Percentiles rank a stretch among this genome's conserved stretches.
Conservation (phyloP, 2,329 filamentous ascomycete species). For the Venturia pyrina region DNA sequence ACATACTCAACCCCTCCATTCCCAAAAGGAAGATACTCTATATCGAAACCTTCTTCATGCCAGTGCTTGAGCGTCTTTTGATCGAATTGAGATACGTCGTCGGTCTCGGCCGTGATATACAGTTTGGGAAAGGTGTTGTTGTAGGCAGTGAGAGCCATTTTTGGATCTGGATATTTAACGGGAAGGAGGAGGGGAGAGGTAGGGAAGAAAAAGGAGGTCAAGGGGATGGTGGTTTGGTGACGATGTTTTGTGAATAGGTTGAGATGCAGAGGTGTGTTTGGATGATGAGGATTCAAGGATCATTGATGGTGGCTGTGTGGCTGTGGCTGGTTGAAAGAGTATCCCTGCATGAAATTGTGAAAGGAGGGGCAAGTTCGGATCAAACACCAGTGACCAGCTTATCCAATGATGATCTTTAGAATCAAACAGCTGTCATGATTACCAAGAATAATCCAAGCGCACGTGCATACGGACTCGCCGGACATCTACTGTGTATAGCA, state of each 20-base stretch:
- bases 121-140: conserved; percentile 18
- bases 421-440: too few species aligned
- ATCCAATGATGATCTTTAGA: not conserved
- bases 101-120: conserved; percentile 41
- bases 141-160: conserved; percentile 7
- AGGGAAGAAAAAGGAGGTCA: too few species aligned
- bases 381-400: not conserved
- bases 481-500: too few species aligned
- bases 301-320: too few species aligned
- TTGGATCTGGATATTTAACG: not conserved
- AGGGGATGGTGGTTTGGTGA: not conserved
- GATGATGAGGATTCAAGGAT: not conserved
- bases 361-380: not conserved
- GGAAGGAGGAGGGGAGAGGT: not conserved
- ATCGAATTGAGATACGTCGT: conserved; percentile 40
- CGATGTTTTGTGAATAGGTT: too few species aligned
- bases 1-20: conserved; percentile 39
- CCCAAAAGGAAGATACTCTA: conserved; percentile 44
- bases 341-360: not conserved
- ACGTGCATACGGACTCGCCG: too few species aligned
- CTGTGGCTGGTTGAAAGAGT: not conserved
- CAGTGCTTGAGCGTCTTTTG: conserved; percentile 42
- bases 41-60: conserved; percentile 50
- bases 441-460: not conserved
- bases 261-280: too few species aligned